A percentile compares a stretch with the other conserved stretches of the same genome.
phyloP scores from a whole-genome alignment of 2,329 filamentous ascomycete genomes.

The Pseudopithomyces maydicus region DNA sequence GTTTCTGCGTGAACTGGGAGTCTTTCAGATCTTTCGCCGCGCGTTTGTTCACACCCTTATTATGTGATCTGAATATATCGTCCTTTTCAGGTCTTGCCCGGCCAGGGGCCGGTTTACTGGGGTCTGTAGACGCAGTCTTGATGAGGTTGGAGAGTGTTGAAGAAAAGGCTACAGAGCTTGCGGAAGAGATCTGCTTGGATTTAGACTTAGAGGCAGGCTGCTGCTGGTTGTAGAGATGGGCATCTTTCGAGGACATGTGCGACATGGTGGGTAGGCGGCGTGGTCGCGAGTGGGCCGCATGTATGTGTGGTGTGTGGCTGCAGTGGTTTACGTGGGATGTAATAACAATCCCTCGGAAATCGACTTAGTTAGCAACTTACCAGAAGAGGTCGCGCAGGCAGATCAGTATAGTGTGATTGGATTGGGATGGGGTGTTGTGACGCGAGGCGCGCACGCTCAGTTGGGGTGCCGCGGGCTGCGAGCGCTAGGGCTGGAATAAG shows the following conservation, averaged over 20 bases:
- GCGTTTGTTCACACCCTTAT: conserved; percentile 66
- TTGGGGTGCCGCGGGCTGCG: neutral
- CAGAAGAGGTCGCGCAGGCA: too few species aligned
- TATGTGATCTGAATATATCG: conserved; percentile 71
- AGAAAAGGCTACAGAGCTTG: conserved; percentile 82
- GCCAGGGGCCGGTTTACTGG: conserved; percentile 51
- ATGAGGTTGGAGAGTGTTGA: conserved; percentile 85
- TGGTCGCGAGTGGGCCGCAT: neutral
- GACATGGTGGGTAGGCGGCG: conserved; percentile 5
- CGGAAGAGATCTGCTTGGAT: conserved; percentile 69
- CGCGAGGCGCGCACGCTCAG: neutral
- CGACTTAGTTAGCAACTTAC: neutral
- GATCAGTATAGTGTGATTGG: too few species aligned
- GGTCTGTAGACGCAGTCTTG: conserved; percentile 50
- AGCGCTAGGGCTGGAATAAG: neutral
- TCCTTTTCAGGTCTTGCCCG: conserved; percentile 65
- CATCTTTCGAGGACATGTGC: conserved; percentile 55
- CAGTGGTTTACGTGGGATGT: neutral
- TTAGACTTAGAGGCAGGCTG: conserved; percentile 61
- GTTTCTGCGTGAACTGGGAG: conserved; percentile 64
- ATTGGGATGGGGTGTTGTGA: neutral
- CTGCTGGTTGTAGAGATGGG: conserved; percentile 74
- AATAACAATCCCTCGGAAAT: too few species aligned
- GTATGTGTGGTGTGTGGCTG: neutral
- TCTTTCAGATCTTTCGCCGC: conserved; percentile 65